phyloP scores from a whole-genome alignment of 2,329 filamentous ascomycete species.

The Ilyonectria robusta region DNA sequence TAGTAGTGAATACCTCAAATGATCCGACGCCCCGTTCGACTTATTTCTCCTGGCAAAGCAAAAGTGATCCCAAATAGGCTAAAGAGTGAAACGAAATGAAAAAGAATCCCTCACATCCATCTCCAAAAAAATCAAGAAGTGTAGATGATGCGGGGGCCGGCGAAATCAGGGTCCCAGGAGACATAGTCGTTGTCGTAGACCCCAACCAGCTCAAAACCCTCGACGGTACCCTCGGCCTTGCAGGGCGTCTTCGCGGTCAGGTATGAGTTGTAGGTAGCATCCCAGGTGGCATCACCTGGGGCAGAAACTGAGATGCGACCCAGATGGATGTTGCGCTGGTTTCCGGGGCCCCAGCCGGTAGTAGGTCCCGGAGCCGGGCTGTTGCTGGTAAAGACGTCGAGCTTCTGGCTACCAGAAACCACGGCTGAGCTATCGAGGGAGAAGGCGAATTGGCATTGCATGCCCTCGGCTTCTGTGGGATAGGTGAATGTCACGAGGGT shows the following conservation, averaged over 20 bases:
- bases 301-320: slow-evolving; percentile 21
- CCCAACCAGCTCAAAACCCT: slow-evolving; percentile 31
- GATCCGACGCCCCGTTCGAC: no score
- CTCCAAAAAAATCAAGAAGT: neutral
- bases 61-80: neutral
- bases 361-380: slow-evolving; percentile 36
- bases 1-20: no score
- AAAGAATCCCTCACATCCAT: neutral
- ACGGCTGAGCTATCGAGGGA: slow-evolving; percentile 33
- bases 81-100: neutral
- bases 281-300: slow-evolving; percentile 16
- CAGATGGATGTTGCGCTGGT: slow-evolving; percentile 43
- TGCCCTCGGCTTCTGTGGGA: slow-evolving; percentile 34
- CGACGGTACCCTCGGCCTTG: slow-evolving; percentile 21
- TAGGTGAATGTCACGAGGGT: slow-evolving; percentile 48
- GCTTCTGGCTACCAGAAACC: slow-evolving; percentile 37
- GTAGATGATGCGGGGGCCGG: slow-evolving; percentile 17
- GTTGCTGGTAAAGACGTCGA: slow-evolving; percentile 46
- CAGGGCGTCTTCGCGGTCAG: slow-evolving; percentile 24
- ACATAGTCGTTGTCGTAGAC: slow-evolving; percentile 25
- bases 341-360: slow-evolving; percentile 41
- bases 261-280: slow-evolving; percentile 19
- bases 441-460: slow-evolving; percentile 45
- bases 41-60: neutral
- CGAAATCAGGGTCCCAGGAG: slow-evolving; percentile 16